Evolutionary conservation across 2,329 filamentous ascomycete species (phyloP), one percentile per base, ranked within the genome.

Genomic region (Ramularia endophylla): DNA sequence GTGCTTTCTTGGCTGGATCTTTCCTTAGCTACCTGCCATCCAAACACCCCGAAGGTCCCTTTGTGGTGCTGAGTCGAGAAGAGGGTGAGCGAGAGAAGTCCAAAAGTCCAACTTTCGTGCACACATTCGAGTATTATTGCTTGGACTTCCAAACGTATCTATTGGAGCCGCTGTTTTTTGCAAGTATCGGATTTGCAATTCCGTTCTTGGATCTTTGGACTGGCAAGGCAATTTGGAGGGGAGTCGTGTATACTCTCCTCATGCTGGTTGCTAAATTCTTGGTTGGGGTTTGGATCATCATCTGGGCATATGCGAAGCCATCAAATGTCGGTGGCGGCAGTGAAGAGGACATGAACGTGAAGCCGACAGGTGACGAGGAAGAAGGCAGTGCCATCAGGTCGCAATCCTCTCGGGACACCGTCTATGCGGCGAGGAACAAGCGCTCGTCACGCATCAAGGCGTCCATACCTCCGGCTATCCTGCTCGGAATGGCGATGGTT

Each of bases 141-240:
- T 70, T 2, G 40, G 77, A 8, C 43, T 71, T 8, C 66, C 74
- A 4, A 72, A 11, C 19, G 6, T 58, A 57, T 30, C 43, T 60
- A 9, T 43, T 59, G n/a, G 52, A 48, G 35, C 57, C 57, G 6
- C 40, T 59, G 11, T 60, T 59, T 51, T 60, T 60, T 29, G 56
- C 57, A 2, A 55, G 51, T 16, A 58, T 60, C 12, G 56, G 57
- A 1, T 59, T 60, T 25, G 56, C 57, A 0, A 59, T 58, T 9
- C 57, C 57, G 0, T 58, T 60, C 30, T 22, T 57, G 12, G 51
- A 55, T 38, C 51, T 60, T 2, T 60, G 53, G 54, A 53, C 54
- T 16, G 57, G 56, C 3, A 31, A 51, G n/a, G 57, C 53, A 0
- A 51, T 60, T 27, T 60, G 56, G 56, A 53, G 47, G 20, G 57